Percentiles rank a stretch among this genome's conserved stretches.
phyloP scores from a whole-genome alignment of 2,329 filamentous ascomycete species.

The Niveomyces coronatus region DNA sequence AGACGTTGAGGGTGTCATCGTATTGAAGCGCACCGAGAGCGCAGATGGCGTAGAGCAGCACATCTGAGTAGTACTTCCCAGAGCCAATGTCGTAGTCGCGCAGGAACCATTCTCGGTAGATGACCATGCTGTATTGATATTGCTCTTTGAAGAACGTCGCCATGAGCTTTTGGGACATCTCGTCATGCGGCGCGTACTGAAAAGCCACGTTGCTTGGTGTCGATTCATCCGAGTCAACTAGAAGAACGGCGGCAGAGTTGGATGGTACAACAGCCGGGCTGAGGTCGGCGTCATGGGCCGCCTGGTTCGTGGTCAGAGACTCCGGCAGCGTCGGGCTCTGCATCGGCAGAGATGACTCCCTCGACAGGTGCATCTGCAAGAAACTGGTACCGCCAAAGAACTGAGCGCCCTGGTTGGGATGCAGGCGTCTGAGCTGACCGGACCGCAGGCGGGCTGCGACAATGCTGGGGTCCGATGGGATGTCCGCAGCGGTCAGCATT shows the following conservation, averaged over 20 bases:
- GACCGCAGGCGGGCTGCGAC: constrained; percentile 23
- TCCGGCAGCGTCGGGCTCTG: constrained; percentile 8
- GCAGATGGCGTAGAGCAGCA: constrained; percentile 38
- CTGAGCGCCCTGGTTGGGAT: constrained; percentile 30
- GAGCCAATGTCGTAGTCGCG: constrained; percentile 36
- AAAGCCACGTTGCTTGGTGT: constrained; percentile 15
- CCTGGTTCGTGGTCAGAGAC: constrained; percentile 11
- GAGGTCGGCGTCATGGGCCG: constrained; percentile 1
- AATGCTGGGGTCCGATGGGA: constrained; percentile 19
- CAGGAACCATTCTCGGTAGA: constrained; percentile 41
- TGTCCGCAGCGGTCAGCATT: too few species aligned
- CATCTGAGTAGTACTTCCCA: constrained; percentile 39
- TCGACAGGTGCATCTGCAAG: constrained; percentile 28
- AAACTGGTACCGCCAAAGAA: constrained; percentile 40
- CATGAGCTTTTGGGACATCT: constrained; percentile 34
- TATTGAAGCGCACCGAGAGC: constrained; percentile 38
- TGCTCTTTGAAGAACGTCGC: constrained; percentile 36
- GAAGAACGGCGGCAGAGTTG: not conserved
- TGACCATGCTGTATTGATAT: constrained; percentile 38
- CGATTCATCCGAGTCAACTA: constrained; percentile 11
- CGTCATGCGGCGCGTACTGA: constrained; percentile 32
- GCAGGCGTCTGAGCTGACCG: constrained; percentile 28
- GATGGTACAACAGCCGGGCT: constrained; percentile 9
- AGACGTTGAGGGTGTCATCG: constrained; percentile 28
- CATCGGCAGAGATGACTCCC: constrained; percentile 17